Base-by-base conservation (phyloP, 2,329 filamentous ascomycete genomes). In the Teratosphaeria epicoccoides region DNA sequence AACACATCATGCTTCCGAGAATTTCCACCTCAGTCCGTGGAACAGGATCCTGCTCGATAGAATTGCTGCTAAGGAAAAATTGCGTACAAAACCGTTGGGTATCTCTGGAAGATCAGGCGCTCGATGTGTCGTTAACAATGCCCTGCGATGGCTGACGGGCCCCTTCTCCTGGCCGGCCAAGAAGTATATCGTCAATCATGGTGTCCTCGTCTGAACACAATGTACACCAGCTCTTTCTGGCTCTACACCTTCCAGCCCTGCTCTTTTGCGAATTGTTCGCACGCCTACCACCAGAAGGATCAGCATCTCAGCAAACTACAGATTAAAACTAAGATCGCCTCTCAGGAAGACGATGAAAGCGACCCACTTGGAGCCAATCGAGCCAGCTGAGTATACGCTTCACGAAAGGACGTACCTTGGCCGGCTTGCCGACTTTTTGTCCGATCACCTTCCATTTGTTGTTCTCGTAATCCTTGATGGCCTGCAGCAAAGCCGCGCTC, bases 381-480 rank as follows among this genome's bases (percentile, higher is more conserved):
- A 6, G 14, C 10, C 14, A 40, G 6, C 14, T 17, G 14, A n/a
- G n/a, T n/a, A n/a, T n/a, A 17, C 33, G n/a, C 33, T 20, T 17
- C 14, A 40, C 7, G 33, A 40, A 14, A 24, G 25, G 67, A 65
- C 72, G 57, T 69, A 88, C 86, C 83, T 98, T 98, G 61, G 93
- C 93, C 47, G 93, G 93, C 73, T 98, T 98, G 65, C 90, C 89
- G 61, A 98, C 88, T 71, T 97, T 97, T 69, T 88, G 84, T 29
- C 93, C 93, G 66, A 97, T 97, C 24, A 85, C 83, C 73, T 97
- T 97, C 93, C 93, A 98, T 69, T 97, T 97, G 70, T 94, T 96
- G 66, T 88, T 85, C 68, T 98, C 93, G 72, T 97, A 97, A 68
- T 98, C 93, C 72, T 95, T 96, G 73, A 98, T 98, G 25, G 93